Evolutionary conservation across 352 stramenopile genomes (phyloP).

Genomic region (Thraustochytrium striatum): DNA sequence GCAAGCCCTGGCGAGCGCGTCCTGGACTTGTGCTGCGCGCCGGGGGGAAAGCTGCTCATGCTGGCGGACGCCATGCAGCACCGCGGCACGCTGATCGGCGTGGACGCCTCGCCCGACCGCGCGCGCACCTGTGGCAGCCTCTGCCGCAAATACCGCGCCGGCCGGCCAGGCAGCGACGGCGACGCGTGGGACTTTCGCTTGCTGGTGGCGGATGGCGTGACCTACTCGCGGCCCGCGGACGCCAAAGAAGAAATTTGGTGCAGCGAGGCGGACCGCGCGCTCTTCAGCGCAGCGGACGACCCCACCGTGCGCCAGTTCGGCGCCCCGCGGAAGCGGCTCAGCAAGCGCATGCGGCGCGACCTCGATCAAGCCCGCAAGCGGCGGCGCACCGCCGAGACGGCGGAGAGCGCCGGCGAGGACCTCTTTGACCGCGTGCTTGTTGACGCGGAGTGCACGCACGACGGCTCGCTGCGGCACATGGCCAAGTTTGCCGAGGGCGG

Average conservation of each 20-base stretch:
- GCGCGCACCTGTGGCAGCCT: slow-evolving; percentile 78
- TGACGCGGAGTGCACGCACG: slow-evolving; percentile 84
- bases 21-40: slow-evolving; percentile 87
- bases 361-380: background rate
- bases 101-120: slow-evolving; percentile 78
- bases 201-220: slow-evolving; percentile 70
- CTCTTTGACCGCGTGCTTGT: background rate
- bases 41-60: slow-evolving; percentile 83
- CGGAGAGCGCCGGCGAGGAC: background rate
- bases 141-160: slow-evolving; percentile 84
- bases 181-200: slow-evolving; percentile 54
- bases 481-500: slow-evolving; percentile 61
- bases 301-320: too few species aligned
- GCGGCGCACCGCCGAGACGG: background rate
- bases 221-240: slow-evolving; percentile 60
- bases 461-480: slow-evolving; percentile 83
- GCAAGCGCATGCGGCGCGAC: background rate
- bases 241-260: slow-evolving; percentile 37
- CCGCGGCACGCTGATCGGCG: slow-evolving; percentile 56
- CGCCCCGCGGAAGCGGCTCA: slow-evolving; percentile 55
- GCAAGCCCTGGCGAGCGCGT: slow-evolving; percentile 71
- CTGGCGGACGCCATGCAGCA: slow-evolving; percentile 67
- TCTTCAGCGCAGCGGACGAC: background rate
- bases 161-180: slow-evolving; percentile 49
- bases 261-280: slow-evolving; percentile 31